These are phyloP conservation scores for Tricholoma saponaceum DNA, from an alignment of 768 basidiomycete genomes.

Conservation along the genomic window DNA sequence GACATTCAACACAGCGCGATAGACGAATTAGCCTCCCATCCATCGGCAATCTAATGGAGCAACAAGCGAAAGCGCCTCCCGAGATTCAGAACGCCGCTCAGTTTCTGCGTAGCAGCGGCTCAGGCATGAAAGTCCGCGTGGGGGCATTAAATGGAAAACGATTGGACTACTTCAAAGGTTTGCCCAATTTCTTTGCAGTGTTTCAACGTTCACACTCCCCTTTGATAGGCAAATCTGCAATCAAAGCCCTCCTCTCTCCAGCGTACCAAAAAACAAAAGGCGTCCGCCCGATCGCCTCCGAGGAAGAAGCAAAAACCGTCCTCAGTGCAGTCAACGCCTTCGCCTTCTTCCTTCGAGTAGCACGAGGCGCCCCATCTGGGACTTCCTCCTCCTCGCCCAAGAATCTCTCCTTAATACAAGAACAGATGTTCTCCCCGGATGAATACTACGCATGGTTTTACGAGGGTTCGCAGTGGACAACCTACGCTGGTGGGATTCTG, in stretches of 20 bases:
- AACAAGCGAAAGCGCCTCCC: slow-evolving; percentile 75
- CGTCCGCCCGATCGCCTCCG: slow-evolving; percentile 66
- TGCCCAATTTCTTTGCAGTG: slow-evolving; percentile 12
- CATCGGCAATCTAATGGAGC: slow-evolving; percentile 63
- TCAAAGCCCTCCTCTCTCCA: slow-evolving; percentile 89
- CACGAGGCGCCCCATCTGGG: slow-evolving; percentile 66
- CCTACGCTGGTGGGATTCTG: slow-evolving; percentile 81
- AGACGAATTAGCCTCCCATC: slow-evolving; percentile 21
- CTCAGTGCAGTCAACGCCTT: slow-evolving; percentile 71
- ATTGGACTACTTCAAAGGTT: slow-evolving; percentile 98
- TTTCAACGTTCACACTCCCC: not conserved
- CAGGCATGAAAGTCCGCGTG: slow-evolving; percentile 84
- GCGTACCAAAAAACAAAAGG: slow-evolving; percentile 88
- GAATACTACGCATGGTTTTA: slow-evolving; percentile 98
- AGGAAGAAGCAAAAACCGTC: slow-evolving; percentile 67
- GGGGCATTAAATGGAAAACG: slow-evolving; percentile 94
- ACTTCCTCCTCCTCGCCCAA: slow-evolving; percentile 74
- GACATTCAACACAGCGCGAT: slow-evolving; percentile 2
- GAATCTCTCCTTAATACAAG: slow-evolving; percentile 71
- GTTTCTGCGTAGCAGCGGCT: slow-evolving; percentile 81
- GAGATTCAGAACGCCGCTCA: slow-evolving; percentile 80
- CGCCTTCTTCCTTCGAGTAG: slow-evolving; percentile 91
- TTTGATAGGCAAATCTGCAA: slow-evolving; percentile 80
- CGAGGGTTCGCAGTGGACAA: slow-evolving; percentile 91
- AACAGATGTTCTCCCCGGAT: slow-evolving; percentile 73